These are phyloP conservation scores for Trichoderma asperelloides DNA, from an alignment of 495 filamentous ascomycete species.

Conservation along the genomic window DNA sequence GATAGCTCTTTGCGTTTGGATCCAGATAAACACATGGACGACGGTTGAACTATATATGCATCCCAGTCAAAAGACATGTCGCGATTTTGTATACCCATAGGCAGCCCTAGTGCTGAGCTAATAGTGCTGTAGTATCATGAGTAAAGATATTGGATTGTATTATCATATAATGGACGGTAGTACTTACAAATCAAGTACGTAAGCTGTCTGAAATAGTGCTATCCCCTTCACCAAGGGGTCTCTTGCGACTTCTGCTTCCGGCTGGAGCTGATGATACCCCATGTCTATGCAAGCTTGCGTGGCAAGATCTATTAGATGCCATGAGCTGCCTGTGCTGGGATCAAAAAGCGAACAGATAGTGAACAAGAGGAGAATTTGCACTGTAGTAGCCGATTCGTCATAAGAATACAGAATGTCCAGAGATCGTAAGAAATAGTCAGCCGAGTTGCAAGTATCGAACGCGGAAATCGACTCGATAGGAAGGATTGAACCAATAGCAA, in stretches of 20 bases:
- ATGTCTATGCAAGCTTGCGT: conserved; percentile 1
- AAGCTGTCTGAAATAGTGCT: neutral
- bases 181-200: neutral
- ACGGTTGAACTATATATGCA: neutral
- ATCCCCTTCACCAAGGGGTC: neutral
- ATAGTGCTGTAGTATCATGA: neutral
- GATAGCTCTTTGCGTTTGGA: neutral
- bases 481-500: neutral
- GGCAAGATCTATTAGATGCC: neutral
- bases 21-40: neutral
- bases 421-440: neutral
- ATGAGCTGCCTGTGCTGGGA: neutral
- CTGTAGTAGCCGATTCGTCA: neutral
- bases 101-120: neutral
- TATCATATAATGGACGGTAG: neutral
- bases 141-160: neutral
- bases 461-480: neutral
- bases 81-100: neutral
- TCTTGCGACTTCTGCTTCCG: neutral
- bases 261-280: neutral
- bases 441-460: neutral
- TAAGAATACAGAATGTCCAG: neutral
- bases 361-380: neutral
- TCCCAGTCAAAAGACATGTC: neutral
- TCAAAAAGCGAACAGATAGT: neutral